Conservation (phyloP, 768 basidiomycete species). For the Phaffia tasmanica region DNA sequence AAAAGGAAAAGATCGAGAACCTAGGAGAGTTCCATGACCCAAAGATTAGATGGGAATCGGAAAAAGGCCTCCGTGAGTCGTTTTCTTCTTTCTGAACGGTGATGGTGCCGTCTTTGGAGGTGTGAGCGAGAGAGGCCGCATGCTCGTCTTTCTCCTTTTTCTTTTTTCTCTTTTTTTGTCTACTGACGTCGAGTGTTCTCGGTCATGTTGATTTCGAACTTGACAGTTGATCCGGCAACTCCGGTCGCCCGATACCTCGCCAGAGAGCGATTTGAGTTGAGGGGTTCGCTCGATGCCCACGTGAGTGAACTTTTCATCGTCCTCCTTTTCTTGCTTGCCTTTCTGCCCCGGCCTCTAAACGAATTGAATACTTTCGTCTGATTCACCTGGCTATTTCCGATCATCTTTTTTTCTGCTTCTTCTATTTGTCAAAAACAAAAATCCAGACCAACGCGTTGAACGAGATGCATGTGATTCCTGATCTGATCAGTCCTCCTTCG, state of each 20-base stretch:
- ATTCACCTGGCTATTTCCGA: too few species aligned
- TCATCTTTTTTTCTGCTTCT: too few species aligned
- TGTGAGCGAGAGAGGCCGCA: not conserved
- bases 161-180: not conserved
- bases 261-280: slow-evolving; percentile 74
- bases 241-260: slow-evolving; percentile 61
- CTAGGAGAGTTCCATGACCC: not conserved
- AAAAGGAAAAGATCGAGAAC: not conserved
- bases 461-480: slow-evolving; percentile 84
- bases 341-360: slow-evolving; percentile 9
- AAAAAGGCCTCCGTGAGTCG: not conserved
- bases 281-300: slow-evolving; percentile 72
- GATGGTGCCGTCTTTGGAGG: not conserved
- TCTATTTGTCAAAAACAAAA: too few species aligned
- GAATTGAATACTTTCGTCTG: too few species aligned
- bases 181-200: slow-evolving; percentile 9
- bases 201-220: not conserved
- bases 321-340: slow-evolving; percentile 9
- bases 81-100: not conserved
- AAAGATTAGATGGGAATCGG: too few species aligned
- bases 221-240: slow-evolving; percentile 39
- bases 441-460: slow-evolving; percentile 79
- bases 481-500: slow-evolving; percentile 41
- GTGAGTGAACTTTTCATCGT: slow-evolving; percentile 42
- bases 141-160: not conserved